These are phyloP conservation scores for Hypomyces perniciosus DNA, from an alignment of 2,329 filamentous ascomycete species.

Conservation along the genomic window DNA sequence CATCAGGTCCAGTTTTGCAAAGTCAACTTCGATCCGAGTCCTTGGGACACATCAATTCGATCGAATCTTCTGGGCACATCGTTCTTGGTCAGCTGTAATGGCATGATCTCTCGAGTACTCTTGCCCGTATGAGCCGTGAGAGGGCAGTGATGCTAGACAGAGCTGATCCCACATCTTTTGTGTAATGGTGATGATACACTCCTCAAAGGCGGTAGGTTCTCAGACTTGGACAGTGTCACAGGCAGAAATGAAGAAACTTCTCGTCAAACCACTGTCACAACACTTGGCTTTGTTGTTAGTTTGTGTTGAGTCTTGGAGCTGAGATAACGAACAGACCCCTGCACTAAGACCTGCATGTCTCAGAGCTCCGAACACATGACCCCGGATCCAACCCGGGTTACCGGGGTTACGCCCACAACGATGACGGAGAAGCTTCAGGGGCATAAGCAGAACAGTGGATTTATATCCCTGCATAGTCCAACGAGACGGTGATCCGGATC, in stretches of 20 bases:
- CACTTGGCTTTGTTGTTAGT: background rate
- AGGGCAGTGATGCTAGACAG: constrained; percentile 2
- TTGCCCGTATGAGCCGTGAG: background rate
- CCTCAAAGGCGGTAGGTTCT: too few relatives aligned
- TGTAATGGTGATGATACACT: too few relatives aligned
- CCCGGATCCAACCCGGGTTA: too few relatives aligned
- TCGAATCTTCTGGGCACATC: background rate
- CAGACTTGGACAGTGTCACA: background rate
- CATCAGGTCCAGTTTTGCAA: too few relatives aligned
- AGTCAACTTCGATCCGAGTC: background rate
- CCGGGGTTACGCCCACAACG: too few relatives aligned
- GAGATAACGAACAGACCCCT: background rate
- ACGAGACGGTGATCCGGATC: too few relatives aligned
- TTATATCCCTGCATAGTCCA: too few relatives aligned
- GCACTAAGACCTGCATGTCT: background rate
- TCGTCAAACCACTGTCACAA: background rate
- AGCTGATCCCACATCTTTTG: background rate
- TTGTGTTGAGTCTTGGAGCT: background rate
- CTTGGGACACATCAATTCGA: background rate
- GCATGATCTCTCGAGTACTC: background rate
- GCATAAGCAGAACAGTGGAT: too few relatives aligned
- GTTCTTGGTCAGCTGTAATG: background rate
- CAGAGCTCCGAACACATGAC: background rate
- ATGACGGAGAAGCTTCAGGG: too few relatives aligned
- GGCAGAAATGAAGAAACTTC: background rate